A percentile compares a stretch with the other conserved stretches of the same genome.
Evolutionary conservation across 2,329 filamentous ascomycete genomes (phyloP).

Genomic region (Penicillium olsonii): DNA sequence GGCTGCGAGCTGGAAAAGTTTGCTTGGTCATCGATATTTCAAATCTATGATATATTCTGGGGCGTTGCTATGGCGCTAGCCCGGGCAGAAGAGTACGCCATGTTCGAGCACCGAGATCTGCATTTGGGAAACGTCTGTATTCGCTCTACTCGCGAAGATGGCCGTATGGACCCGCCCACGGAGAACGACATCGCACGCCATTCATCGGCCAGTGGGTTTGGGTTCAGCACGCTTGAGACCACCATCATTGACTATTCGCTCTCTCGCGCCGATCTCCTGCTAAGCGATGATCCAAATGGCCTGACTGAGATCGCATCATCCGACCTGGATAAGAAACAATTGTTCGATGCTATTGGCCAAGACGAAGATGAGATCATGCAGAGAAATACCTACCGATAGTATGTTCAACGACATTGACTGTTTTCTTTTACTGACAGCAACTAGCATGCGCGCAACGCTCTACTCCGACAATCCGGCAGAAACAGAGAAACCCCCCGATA

Average conservation of each 20-base stretch:
- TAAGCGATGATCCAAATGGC: constrained; percentile 25
- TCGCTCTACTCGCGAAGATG: constrained; percentile 35
- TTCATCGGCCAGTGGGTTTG: constrained; percentile 45
- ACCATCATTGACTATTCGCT: constrained; percentile 70
- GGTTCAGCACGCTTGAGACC: constrained; percentile 59
- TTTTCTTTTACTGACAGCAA: background rate
- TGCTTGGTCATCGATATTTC: constrained; percentile 44
- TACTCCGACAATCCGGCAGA: constrained; percentile 48
- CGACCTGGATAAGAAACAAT: constrained; percentile 45
- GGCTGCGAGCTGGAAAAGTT: constrained; percentile 58
- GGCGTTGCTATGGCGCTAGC: constrained; percentile 63
- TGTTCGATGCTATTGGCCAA: constrained; percentile 44
- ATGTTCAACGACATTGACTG: constrained; percentile 15
- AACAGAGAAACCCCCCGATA: constrained; percentile 34
- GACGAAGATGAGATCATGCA: constrained; percentile 45
- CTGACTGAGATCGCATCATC: constrained; percentile 40
- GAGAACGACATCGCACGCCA: constrained; percentile 32
- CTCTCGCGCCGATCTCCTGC: constrained; percentile 57
- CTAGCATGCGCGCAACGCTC: constrained; percentile 44
- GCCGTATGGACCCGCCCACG: constrained; percentile 35
- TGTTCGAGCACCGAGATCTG: constrained; percentile 67
- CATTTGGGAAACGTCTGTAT: constrained; percentile 69
- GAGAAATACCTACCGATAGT: constrained; percentile 46
- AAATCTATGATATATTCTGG: constrained; percentile 68
- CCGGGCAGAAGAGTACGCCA: constrained; percentile 60